Conservation (phyloP, 1,284 basidiomycete species). For the Blastosporella zonata region DNA sequence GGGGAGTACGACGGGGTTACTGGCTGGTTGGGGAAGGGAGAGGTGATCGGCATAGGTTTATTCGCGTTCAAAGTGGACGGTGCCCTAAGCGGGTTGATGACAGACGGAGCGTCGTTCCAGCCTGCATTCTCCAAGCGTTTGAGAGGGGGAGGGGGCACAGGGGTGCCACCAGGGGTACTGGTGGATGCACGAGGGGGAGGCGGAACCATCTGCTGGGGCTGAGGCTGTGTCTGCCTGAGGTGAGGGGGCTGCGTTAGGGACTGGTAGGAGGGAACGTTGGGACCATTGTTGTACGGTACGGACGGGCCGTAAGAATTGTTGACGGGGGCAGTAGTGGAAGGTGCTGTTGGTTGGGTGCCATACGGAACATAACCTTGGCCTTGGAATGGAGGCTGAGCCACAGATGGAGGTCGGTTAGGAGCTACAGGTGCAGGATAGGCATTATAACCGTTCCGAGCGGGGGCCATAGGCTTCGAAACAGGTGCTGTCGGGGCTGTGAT, state of each 20-base stretch:
- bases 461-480: conserved; percentile 20
- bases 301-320: conserved; percentile 18
- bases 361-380: conserved; percentile 11
- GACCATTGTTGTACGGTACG: conserved; percentile 19
- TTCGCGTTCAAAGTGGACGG: conserved; percentile 45
- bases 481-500: conserved; percentile 15
- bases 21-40: conserved; percentile 85
- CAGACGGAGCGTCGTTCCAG: conserved; percentile 89
- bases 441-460: conserved; percentile 13
- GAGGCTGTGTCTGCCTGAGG: conserved; percentile 31
- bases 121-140: conserved; percentile 72
- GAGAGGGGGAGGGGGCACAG: conserved; percentile 33
- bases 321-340: conserved; percentile 14
- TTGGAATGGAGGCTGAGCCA: conserved; percentile 9
- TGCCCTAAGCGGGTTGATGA: conserved; percentile 48
- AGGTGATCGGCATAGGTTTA: conserved; percentile 74
- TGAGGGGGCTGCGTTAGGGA: conserved; percentile 38
- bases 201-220: conserved; percentile 18
- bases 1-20: conserved; percentile 44
- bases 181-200: conserved; percentile 31
- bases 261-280: conserved; percentile 20
- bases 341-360: conserved; percentile 6
- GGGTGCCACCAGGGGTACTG: conserved; percentile 24
- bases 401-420: conserved; percentile 12
- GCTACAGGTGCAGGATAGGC: conserved; percentile 16